Conservation (phyloP, 225 moss, liverwort and hornwort genomes). For the Lunularia cruciata region DNA sequence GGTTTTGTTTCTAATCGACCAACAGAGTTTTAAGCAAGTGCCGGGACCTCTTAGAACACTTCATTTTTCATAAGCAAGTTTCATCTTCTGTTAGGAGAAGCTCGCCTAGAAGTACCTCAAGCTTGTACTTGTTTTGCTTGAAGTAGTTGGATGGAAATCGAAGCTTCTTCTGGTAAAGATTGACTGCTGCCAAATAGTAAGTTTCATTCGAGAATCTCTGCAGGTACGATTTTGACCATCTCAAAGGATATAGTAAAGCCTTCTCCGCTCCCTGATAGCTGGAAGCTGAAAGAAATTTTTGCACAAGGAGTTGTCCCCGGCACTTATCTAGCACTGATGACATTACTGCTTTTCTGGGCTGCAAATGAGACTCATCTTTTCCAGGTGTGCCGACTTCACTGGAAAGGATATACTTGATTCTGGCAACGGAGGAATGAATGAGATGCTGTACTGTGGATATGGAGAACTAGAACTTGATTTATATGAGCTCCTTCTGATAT, state of each 20-base stretch:
- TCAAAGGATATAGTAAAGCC: slow-evolving; percentile 86
- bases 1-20: no score
- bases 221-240: slow-evolving; percentile 85
- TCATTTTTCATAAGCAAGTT: no score
- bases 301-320: slow-evolving; percentile 69
- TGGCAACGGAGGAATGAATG: not conserved
- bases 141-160: not conserved
- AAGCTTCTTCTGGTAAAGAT: not conserved
- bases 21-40: no score
- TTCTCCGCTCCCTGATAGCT: slow-evolving; percentile 76
- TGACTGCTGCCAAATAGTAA: not conserved
- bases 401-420: no score
- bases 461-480: not conserved
- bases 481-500: not conserved
- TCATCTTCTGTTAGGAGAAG: no score
- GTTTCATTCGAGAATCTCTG: not conserved
- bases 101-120: no score
- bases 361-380: slow-evolving; percentile 52
- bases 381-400: slow-evolving; percentile 15
- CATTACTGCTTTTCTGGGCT: slow-evolving; percentile 62
- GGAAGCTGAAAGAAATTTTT: slow-evolving; percentile 75
- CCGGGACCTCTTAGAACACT: no score
- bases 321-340: slow-evolving; percentile 69
- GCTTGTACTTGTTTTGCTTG: no score
- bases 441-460: not conserved